Conservation (phyloP, 1,139 yeast species). For the Candida tetrigidarum region DNA sequence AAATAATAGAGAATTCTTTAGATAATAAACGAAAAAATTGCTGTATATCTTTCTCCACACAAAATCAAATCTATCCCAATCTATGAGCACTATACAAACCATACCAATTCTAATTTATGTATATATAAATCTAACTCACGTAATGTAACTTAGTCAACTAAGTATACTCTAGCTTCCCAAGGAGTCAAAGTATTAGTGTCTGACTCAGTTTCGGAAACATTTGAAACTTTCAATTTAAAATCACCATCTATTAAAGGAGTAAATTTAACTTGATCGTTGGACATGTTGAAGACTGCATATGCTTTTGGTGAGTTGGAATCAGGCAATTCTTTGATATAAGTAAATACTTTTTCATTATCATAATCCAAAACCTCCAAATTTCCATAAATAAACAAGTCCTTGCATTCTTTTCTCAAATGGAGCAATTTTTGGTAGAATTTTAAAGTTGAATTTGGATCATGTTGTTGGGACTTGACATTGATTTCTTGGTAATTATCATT, state of each 20-base stretch:
- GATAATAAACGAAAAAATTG: not conserved
- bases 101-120: not conserved
- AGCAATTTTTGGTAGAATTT: conserved; percentile 50
- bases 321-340: conserved; percentile 35
- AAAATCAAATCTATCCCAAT: not conserved
- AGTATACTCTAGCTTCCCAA: conserved; percentile 36
- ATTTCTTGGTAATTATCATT: conserved; percentile 53
- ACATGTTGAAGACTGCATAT: conserved; percentile 51
- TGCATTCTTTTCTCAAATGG: conserved; percentile 46
- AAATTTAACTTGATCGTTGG: conserved; percentile 33
- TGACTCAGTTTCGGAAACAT: conserved; percentile 22
- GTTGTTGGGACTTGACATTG: conserved; percentile 50
- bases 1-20: not conserved
- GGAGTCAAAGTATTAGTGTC: conserved; percentile 32
- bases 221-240: conserved; percentile 33
- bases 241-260: conserved; percentile 33
- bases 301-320: conserved; percentile 26
- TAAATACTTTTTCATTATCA: conserved; percentile 42
- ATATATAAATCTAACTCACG: too few relatives aligned
- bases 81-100: not conserved
- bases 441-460: conserved; percentile 51
- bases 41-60: not conserved
- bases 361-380: conserved; percentile 43
- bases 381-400: conserved; percentile 54
- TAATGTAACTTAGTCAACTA: conserved; percentile 20